Conservation (phyloP, 106 monocot genomes). For the Cymbidium sinense region DNA sequence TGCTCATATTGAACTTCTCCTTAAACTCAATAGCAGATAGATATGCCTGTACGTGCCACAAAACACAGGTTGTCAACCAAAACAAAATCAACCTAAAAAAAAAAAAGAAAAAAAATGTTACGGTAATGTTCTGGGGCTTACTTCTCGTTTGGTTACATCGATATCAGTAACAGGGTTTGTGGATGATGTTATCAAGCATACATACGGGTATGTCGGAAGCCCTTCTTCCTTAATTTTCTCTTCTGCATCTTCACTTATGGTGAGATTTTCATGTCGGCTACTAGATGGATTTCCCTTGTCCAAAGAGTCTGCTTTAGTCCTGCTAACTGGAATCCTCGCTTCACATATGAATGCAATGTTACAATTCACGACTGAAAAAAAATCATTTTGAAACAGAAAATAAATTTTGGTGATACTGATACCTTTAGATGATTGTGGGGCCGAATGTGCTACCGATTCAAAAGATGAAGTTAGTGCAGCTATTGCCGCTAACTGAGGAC, state of each 20-base stretch:
- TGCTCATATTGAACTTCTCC: slow-evolving; percentile 54
- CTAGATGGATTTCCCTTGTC: slow-evolving; percentile 26
- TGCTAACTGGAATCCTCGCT: slow-evolving; percentile 29
- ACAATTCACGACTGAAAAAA: background rate
- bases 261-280: slow-evolving; percentile 18
- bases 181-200: slow-evolving; percentile 46
- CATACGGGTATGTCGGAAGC: slow-evolving; percentile 53
- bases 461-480: slow-evolving; percentile 55
- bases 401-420: background rate
- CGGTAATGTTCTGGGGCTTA: slow-evolving; percentile 5
- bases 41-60: slow-evolving; percentile 36
- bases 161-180: slow-evolving; percentile 53
- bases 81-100: background rate
- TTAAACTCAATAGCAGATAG: slow-evolving; percentile 53
- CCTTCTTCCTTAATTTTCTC: slow-evolving; percentile 45
- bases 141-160: slow-evolving; percentile 86
- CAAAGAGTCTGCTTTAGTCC: slow-evolving; percentile 19
- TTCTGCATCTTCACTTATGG: slow-evolving; percentile 47
- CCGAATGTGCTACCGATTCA: slow-evolving; percentile 32
- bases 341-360: background rate
- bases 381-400: background rate
- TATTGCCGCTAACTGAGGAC: slow-evolving; percentile 44
- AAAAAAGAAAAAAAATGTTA: background rate
- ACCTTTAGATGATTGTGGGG: slow-evolving; percentile 61
- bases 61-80: background rate